Percentiles rank a stretch among this genome's conserved stretches.
Conservation (phyloP, 345 rosid species). For the Rubroshorea leprosula region DNA sequence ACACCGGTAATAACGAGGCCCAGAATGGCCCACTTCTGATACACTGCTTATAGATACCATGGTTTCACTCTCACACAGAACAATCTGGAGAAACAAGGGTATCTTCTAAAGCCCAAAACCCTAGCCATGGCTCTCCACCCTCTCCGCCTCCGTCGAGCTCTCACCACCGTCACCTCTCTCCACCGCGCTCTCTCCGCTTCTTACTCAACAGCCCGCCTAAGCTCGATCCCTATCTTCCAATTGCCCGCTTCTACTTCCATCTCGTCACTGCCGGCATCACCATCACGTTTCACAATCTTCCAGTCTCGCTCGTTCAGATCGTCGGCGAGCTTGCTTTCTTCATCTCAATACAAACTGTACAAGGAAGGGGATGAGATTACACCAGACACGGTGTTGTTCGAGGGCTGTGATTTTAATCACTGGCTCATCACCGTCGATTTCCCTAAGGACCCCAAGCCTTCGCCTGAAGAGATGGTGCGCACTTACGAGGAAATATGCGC, state of each 20-base stretch:
- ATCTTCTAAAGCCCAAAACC: neutral
- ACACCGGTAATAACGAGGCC: neutral
- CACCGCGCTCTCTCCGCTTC: conserved; percentile 27
- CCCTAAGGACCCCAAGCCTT: conserved; percentile 42
- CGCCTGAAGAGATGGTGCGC: conserved; percentile 74
- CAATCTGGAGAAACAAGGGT: neutral
- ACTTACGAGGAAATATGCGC: conserved; percentile 56
- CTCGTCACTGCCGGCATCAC: neutral
- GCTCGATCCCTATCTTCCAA: neutral
- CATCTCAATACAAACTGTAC: conserved; percentile 34
- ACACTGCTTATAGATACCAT: neutral
- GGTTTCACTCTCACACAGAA: neutral
- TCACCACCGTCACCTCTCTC: conserved; percentile 17
- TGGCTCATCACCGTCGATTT: conserved; percentile 92
- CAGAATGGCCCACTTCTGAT: neutral
- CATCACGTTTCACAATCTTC: conserved; percentile 4
- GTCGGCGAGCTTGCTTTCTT: conserved; percentile 21
- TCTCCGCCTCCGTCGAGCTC: conserved; percentile 57
- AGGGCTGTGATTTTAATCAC: conserved; percentile 81
- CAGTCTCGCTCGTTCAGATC: conserved; percentile 28
- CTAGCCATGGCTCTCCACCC: conserved; percentile 37
- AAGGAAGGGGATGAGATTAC: conserved; percentile 71
- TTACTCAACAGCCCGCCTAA: neutral
- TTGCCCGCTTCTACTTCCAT: neutral
- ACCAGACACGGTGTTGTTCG: conserved; percentile 56